phyloP scores from a whole-genome alignment of 1,284 basidiomycete species.

The Sparassis latifolia region DNA sequence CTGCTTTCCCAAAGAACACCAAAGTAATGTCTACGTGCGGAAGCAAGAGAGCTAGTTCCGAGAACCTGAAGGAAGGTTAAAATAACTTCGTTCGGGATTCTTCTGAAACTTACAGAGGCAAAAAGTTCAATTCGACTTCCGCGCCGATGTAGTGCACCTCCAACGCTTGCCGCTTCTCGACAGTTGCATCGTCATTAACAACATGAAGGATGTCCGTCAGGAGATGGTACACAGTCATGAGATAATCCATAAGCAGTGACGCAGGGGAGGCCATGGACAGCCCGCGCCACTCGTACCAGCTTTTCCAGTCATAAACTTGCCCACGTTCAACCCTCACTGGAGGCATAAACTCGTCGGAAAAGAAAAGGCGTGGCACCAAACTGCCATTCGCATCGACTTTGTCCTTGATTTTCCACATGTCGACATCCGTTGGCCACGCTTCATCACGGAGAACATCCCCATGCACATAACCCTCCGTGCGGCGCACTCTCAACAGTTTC shows the following conservation, averaged over 20 bases:
- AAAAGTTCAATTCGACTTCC: constrained; percentile 37
- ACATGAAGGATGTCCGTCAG: constrained; percentile 28
- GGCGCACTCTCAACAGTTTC: background rate
- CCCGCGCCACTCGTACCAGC: constrained; percentile 35
- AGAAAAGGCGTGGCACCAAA: background rate
- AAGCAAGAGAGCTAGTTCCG: constrained; percentile 34
- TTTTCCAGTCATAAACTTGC: constrained; percentile 30
- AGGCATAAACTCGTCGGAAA: constrained; percentile 17
- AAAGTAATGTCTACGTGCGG: constrained; percentile 35
- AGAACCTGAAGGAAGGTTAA: constrained; percentile 25
- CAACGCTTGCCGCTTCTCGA: constrained; percentile 20
- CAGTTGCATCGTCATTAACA: constrained; percentile 20
- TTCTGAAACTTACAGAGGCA: constrained; percentile 30
- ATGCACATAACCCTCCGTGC: constrained; percentile 18
- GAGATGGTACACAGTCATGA: constrained; percentile 32
- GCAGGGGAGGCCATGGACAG: constrained; percentile 34
- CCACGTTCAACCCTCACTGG: constrained; percentile 24
- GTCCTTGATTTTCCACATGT: constrained; percentile 33
- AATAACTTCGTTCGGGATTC: background rate
- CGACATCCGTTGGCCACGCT: constrained; percentile 25
- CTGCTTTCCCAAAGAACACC: constrained; percentile 30
- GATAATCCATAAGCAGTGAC: constrained; percentile 34
- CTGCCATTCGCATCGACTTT: background rate
- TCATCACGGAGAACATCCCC: constrained; percentile 27
- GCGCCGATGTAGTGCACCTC: constrained; percentile 31